Conservation (phyloP, 1,284 basidiomycete species). For the Omphalotus olearius region DNA sequence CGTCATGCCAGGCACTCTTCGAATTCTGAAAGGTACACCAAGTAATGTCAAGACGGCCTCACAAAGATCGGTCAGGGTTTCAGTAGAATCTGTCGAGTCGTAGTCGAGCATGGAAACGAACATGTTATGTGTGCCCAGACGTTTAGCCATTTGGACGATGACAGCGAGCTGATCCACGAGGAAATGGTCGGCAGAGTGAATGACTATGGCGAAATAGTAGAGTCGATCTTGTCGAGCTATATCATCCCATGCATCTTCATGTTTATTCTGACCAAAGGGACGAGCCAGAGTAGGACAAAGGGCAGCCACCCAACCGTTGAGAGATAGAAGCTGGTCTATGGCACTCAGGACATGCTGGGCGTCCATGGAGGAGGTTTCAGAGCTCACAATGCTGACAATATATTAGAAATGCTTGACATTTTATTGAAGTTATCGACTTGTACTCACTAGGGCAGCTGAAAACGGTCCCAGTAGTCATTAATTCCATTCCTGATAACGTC, state of each 20-base stretch:
- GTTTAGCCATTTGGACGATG: conserved; percentile 88
- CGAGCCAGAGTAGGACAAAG: conserved; percentile 86
- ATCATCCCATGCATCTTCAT: conserved; percentile 84
- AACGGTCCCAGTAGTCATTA: conserved; percentile 86
- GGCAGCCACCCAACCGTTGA: conserved; percentile 99
- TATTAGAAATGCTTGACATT: background rate
- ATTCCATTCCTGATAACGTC: conserved; percentile 73
- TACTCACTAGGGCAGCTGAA: conserved; percentile 83
- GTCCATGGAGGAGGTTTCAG: conserved; percentile 83
- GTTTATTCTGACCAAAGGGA: conserved; percentile 85
- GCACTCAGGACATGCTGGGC: conserved; percentile 82
- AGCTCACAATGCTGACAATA: conserved; percentile 61
- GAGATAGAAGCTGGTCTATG: conserved; percentile 85
- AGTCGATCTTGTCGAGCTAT: conserved; percentile 76
- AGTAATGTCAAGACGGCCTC: conserved; percentile 90
- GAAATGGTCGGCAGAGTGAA: conserved; percentile 97
- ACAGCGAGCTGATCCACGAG: conserved; percentile 94
- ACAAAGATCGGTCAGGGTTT: conserved; percentile 86
- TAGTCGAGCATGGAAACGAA: conserved; percentile 98
- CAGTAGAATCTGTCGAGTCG: conserved; percentile 88
- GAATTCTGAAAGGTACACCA: conserved; percentile 87
- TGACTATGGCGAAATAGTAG: conserved; percentile 91
- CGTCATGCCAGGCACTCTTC: conserved; percentile 85
- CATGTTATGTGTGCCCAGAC: conserved; percentile 81
- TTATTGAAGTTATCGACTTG: background rate